Base-by-base conservation (phyloP, 768 basidiomycete species). In the Tricholoma hemisulphureum region DNA sequence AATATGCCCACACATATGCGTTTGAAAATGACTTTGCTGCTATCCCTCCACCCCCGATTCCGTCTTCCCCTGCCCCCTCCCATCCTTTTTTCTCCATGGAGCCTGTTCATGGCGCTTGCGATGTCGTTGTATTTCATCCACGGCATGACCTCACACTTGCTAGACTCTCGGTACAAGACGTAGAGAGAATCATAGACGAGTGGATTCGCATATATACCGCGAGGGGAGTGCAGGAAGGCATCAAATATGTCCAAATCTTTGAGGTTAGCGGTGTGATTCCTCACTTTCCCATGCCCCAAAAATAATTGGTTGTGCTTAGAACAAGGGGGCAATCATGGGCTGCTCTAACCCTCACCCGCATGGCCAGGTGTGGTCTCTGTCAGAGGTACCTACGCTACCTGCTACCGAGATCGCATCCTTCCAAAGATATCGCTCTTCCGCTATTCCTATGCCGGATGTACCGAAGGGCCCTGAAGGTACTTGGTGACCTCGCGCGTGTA, bases 291-390 rank as follows among this genome's bases (percentile, higher is more conserved):
- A 32, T n/a, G 11, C 20, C 32, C 28, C 35, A n/a, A 56, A 11
- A 62, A 53, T 31, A n/a, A 61, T 39, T 28, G 49, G 20, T 39
- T n/a, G 24, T 51, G 26, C n/a, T 34, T 63, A 93, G 88, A 95
- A 94, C 71, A 95, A 95, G 73, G 95, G 95, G 2, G 73, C 87
- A 2, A 94, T 93, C 78, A 95, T 95, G 95, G 95, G 95, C 10
- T 95, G 93, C 67, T 93, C 90, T 6, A 96, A 95, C 67, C 92
- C 93, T 23, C 95, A 96, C 69, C 93, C 95, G 0, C 95, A 96
- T 69, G 92, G 93, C 20, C 95, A 97, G 71, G 84, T 87, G 14
- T 93, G 93, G 91, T 89, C 91, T 3, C 71, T 88, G 4, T 90
- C 88, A 3, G 77, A 77, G 14, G 74, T 94, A 6, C 93, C 93